Conservation (phyloP, 345 rosid genomes). For the Erodium maritimum region DNA sequence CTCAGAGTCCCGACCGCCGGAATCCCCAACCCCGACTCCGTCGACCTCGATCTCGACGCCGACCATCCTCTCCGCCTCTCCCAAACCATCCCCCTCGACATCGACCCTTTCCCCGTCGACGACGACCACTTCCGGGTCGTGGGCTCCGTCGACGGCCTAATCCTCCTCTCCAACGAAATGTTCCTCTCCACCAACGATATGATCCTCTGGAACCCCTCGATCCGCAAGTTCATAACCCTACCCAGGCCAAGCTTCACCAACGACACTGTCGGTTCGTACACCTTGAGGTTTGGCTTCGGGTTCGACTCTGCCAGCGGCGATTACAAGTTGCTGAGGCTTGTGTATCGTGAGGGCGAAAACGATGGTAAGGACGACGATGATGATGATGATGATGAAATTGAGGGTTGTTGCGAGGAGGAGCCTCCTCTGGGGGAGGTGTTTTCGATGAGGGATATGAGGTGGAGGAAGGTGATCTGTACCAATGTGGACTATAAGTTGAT, state of each 20-base stretch:
- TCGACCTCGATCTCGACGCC: not conserved
- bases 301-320: not conserved
- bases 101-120: too few species aligned
- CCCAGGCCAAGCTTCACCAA: not conserved
- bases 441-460: not conserved
- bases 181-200: not conserved
- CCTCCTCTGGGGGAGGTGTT: not conserved
- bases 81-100: not conserved
- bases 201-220: constrained; percentile 4
- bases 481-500: not conserved
- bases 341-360: not conserved
- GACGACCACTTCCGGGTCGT: not conserved
- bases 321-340: not conserved
- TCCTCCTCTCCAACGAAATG: not conserved
- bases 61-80: not conserved
- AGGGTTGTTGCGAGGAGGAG: too few species aligned
- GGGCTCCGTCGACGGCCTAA: constrained; percentile 1
- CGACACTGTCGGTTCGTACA: too few species aligned
- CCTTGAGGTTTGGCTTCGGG: not conserved
- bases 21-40: not conserved
- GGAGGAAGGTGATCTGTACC: not conserved
- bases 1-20: too few species aligned
- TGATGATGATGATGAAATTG: too few species aligned
- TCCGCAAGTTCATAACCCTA: not conserved
- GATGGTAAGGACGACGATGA: too few species aligned